Evolutionary conservation across 345 rosid genomes (phyloP).

Genomic region (Odontarrhena argentea): DNA sequence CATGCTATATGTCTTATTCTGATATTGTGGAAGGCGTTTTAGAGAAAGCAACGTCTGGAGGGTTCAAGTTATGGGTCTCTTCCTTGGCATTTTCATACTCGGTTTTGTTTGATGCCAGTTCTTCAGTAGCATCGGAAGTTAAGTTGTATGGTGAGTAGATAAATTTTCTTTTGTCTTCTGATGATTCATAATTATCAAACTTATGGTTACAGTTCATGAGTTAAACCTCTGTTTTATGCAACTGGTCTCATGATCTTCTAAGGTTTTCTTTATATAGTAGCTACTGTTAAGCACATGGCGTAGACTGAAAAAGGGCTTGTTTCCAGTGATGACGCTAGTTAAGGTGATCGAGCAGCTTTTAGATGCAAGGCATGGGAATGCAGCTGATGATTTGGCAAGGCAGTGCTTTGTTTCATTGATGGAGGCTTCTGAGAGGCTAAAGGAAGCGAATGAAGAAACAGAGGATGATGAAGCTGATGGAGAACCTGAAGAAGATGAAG

Average conservation of each 20-base stretch:
- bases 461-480: conserved; percentile 56
- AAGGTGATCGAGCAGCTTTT: conserved; percentile 65
- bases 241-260: conserved; percentile 11
- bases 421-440: conserved; percentile 55
- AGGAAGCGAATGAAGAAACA: conserved; percentile 59
- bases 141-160: conserved; percentile 62
- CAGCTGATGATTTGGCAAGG: conserved; percentile 44
- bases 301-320: conserved; percentile 30
- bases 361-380: conserved; percentile 45
- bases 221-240: conserved; percentile 7
- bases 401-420: conserved; percentile 63
- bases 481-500: conserved; percentile 54
- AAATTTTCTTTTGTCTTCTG: conserved; percentile 3
- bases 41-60: conserved; percentile 59
- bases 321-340: conserved; percentile 62
- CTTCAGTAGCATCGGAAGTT: conserved; percentile 56
- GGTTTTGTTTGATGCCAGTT: conserved; percentile 46
- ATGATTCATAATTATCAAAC: conserved; percentile 15
- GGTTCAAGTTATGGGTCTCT: conserved; percentile 69
- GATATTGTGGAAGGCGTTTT: conserved; percentile 55
- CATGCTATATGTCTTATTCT: conserved; percentile 70
- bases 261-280: conserved; percentile 19
- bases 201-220: conserved; percentile 12
- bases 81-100: conserved; percentile 54
- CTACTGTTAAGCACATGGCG: background rate